Percentiles rank a stretch among this genome's conserved stretches.
These are phyloP conservation scores for Leccinum rimulosum DNA, from an alignment of 768 basidiomycete genomes.

Conservation along the genomic window DNA sequence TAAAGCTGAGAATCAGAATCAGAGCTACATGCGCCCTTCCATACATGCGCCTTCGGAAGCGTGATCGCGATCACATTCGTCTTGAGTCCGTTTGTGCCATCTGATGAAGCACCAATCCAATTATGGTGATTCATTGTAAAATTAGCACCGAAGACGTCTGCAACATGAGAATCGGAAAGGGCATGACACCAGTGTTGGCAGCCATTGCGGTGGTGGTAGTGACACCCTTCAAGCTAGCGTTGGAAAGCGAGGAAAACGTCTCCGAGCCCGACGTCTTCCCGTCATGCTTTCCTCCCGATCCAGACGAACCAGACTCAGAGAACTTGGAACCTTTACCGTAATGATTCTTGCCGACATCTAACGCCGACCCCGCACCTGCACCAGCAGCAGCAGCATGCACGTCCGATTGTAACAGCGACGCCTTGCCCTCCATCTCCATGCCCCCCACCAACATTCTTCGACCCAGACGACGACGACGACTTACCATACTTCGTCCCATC, in stretches of 20 bases:
- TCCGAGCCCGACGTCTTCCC: background rate
- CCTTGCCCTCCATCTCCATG: background rate
- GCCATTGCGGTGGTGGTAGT: background rate
- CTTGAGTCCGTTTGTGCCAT: constrained; percentile 5
- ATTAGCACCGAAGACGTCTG: background rate
- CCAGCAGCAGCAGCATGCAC: background rate
- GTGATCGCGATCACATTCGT: background rate
- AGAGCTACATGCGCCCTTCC: background rate
- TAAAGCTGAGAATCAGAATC: background rate
- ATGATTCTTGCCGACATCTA: constrained; percentile 4
- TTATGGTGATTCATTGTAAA: background rate
- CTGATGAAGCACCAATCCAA: background rate
- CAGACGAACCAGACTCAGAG: no score
- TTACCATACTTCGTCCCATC: background rate
- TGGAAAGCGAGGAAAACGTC: background rate
- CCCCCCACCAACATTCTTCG: constrained; percentile 6
- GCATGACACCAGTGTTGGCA: constrained; percentile 1
- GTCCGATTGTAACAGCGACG: background rate
- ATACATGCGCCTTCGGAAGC: constrained; percentile 1
- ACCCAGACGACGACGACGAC: background rate
- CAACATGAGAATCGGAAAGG: constrained; percentile 22
- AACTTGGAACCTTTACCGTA: background rate
- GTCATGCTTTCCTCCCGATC: background rate
- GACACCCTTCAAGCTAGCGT: background rate
- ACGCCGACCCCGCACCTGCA: background rate